These are phyloP conservation scores for Gossypium herbaceum DNA, from an alignment of 345 rosid species.

Conservation along the genomic window DNA sequence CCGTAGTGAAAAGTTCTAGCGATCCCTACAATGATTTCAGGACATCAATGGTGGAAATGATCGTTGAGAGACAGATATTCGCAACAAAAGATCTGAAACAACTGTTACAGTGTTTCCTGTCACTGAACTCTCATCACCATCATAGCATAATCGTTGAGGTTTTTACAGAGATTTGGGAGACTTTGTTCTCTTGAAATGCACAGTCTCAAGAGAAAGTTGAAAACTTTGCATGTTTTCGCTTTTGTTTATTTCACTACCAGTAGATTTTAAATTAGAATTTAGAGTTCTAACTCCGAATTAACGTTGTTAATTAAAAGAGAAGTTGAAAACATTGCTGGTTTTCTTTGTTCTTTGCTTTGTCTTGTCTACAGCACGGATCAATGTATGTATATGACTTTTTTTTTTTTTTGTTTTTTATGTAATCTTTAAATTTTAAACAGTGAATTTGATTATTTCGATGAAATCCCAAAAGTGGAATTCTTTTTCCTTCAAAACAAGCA, in stretches of 20 bases:
- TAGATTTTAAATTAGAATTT: neutral
- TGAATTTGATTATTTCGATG: conserved; percentile 14
- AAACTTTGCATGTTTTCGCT: neutral
- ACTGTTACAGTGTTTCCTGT: conserved; percentile 67
- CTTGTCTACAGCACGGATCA: neutral
- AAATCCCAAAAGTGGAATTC: neutral
- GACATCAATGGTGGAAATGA: conserved; percentile 85
- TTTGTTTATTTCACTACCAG: neutral
- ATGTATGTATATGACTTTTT: neutral
- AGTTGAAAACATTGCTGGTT: too few species aligned
- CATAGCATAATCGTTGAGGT: conserved; percentile 61
- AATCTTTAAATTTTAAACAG: neutral
- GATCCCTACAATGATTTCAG: conserved; percentile 71
- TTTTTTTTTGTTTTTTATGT: neutral
- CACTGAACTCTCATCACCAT: conserved; percentile 61
- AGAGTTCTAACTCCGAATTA: conserved; percentile 1
- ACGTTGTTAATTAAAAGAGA: neutral
- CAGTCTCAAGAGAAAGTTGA: neutral
- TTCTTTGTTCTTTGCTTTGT: neutral
- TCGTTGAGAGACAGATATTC: conserved; percentile 66
- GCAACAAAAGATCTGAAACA: conserved; percentile 51
- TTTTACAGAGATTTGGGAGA: conserved; percentile 62
- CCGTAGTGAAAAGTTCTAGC: conserved; percentile 74
- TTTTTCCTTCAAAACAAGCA: neutral
- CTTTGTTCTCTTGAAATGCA: conserved; percentile 41